Conservation (phyloP, 2,329 filamentous ascomycete genomes). For the Sporothrix schenckii region DNA sequence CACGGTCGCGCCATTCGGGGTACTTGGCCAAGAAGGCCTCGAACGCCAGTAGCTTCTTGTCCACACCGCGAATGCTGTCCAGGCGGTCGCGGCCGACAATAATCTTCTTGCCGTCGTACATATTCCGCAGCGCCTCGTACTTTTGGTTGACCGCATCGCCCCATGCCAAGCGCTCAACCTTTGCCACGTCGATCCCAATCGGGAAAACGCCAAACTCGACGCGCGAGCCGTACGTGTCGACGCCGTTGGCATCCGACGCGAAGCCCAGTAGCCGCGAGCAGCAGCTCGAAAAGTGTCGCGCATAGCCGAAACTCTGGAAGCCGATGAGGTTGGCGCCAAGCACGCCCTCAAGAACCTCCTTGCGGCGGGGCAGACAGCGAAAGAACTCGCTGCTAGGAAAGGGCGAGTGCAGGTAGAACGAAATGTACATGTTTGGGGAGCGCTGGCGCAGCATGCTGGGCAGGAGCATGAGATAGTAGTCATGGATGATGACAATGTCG, state of each 20-base stretch:
- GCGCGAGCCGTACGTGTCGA: constrained; percentile 85
- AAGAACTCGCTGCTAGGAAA: constrained; percentile 97
- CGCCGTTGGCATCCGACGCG: constrained; percentile 78
- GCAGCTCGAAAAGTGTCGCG: constrained; percentile 90
- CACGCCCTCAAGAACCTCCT: constrained; percentile 87
- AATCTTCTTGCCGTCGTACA: constrained; percentile 89
- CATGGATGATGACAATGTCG: constrained; percentile 89
- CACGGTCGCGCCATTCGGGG: constrained; percentile 88
- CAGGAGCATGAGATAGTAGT: constrained; percentile 89
- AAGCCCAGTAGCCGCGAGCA: constrained; percentile 91
- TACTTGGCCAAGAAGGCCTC: constrained; percentile 88
- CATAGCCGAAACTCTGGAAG: constrained; percentile 95
- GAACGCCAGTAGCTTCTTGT: constrained; percentile 95
- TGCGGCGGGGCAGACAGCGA: constrained; percentile 81
- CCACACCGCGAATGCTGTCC: constrained; percentile 87
- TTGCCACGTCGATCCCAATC: constrained; percentile 87
- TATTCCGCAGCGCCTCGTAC: constrained; percentile 70
- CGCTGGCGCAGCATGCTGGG: constrained; percentile 86
- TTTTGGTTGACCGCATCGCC: constrained; percentile 69
- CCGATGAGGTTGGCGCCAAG: constrained; percentile 90
- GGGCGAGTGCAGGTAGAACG: constrained; percentile 90
- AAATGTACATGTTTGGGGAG: constrained; percentile 86
- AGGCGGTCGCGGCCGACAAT: constrained; percentile 94
- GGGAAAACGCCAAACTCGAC: constrained; percentile 93
- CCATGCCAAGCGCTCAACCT: constrained; percentile 76